Evolutionary conservation across 2,329 filamentous ascomycete species (phyloP), one percentile per base, ranked within the genome.

Genomic region (Botryotinia calthae): DNA sequence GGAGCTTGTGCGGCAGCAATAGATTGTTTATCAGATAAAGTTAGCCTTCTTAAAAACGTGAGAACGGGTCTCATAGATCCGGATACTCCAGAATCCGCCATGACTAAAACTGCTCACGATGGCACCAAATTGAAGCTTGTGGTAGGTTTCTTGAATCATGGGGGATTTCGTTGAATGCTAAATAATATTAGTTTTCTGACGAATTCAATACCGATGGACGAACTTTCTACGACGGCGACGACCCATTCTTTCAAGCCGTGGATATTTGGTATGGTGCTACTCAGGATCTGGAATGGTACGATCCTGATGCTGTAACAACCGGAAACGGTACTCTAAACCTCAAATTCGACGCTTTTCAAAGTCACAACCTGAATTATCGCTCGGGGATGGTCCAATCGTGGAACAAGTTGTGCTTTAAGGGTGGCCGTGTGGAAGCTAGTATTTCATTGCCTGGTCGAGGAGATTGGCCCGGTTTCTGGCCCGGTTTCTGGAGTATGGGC

Each of bases 331-430:
- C 86, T 1, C 83, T 92, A 56, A 87, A 90, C 78, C 82, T 93
- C 68, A 85, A 85, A 63, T 91, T 93, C 76, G 89, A 91, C 78
- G 84, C 86, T 10, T 91, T 90, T 79, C 81, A 87, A 75, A 93
- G 87, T 75, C 90, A 93, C 79, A 86, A 86, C 65, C 82, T 92
- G 34, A 85, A 90, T 74, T 93, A 90, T 78, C 86, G 90, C 68
- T 92, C 90, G 9, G 90, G 90, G n/a, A 93, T 93, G 90, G 76
- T 93, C 14, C 90, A 93, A 78, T 91, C 88, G 18, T 93, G 90
- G 90, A 93, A 93, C 80, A 88, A 91, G 79, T 80, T 93, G 71
- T 92, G 91, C 81, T 93, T 92, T 83, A 92, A 91, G 74, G 90
- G 90, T 46, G 91, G 91, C 5, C 86, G 90, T 65, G 79, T 93